phyloP scores from a whole-genome alignment of 2,329 filamentous ascomycete species.

The Aspergillus awamori region DNA sequence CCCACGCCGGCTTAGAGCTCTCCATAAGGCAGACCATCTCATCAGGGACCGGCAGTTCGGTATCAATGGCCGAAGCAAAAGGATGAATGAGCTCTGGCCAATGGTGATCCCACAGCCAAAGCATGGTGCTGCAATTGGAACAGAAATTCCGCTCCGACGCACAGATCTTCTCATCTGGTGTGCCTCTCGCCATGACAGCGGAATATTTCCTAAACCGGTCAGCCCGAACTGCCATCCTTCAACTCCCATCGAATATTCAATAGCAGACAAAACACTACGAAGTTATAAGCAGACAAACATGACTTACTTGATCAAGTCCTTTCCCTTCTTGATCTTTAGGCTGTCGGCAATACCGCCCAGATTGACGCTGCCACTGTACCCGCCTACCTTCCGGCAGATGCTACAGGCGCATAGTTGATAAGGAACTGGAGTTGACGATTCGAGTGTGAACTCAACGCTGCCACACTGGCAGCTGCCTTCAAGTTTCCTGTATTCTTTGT shows the following conservation, averaged over 20 bases:
- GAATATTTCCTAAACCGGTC: constrained; percentile 44
- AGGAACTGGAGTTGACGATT: constrained; percentile 52
- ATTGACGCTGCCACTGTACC: constrained; percentile 51
- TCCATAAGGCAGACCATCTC: constrained; percentile 53
- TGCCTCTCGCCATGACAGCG: constrained; percentile 49
- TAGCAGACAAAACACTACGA: not conserved
- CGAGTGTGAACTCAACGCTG: constrained; percentile 49
- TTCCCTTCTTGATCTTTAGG: constrained; percentile 46
- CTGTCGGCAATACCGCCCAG: constrained; percentile 49
- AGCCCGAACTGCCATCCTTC: not conserved
- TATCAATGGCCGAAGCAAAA: constrained; percentile 55
- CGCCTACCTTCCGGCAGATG: constrained; percentile 54
- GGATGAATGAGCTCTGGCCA: constrained; percentile 55
- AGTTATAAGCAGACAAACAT: not conserved
- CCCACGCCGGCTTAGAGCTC: constrained; percentile 50
- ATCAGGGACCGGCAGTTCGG: constrained; percentile 47
- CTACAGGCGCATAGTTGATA: constrained; percentile 55
- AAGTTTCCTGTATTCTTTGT: constrained; percentile 42
- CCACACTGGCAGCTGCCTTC: constrained; percentile 55
- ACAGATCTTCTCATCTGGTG: constrained; percentile 39
- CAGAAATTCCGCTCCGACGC: constrained; percentile 53
- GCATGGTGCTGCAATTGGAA: constrained; percentile 51
- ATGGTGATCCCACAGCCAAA: constrained; percentile 52
- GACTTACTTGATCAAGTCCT: constrained; percentile 49
- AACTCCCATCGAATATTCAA: not conserved